These are phyloP conservation scores for Aspergillus ibericus DNA, from an alignment of 2,329 filamentous ascomycete genomes.

Conservation along the genomic window DNA sequence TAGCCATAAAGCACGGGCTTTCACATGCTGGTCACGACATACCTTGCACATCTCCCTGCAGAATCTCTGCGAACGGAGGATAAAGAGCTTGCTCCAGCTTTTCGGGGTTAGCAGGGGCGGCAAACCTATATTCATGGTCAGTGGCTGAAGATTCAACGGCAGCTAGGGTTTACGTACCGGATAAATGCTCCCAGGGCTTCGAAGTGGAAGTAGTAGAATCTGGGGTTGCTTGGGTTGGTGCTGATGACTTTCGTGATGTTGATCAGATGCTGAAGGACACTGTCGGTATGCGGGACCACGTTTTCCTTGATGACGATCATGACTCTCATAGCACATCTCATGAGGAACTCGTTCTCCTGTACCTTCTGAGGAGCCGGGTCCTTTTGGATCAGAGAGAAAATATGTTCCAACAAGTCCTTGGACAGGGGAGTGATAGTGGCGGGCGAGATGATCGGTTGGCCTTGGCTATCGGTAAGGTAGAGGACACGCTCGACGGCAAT, in stretches of 20 bases:
- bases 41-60: conserved; percentile 80
- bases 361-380: conserved; percentile 84
- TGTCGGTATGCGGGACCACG: conserved; percentile 70
- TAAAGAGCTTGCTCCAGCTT: conserved; percentile 81
- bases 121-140: conserved; percentile 51
- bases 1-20: conserved; percentile 27
- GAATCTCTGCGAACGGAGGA: conserved; percentile 75
- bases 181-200: conserved; percentile 90
- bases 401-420: conserved; percentile 81
- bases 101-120: conserved; percentile 65
- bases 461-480: conserved; percentile 73
- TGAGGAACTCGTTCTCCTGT: conserved; percentile 97
- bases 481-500: conserved; percentile 94
- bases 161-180: conserved; percentile 47
- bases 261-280: conserved; percentile 78
- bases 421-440: conserved; percentile 77
- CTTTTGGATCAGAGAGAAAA: conserved; percentile 88
- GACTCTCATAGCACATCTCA: conserved; percentile 98
- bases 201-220: conserved; percentile 98
- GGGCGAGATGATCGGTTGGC: conserved; percentile 76
- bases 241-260: conserved; percentile 90
- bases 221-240: conserved; percentile 92
- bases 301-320: conserved; percentile 89
- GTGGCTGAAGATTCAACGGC: neutral
- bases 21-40: conserved; percentile 25